Percentiles rank a stretch among this genome's conserved stretches.
Evolutionary conservation across 768 basidiomycete species (phyloP).

Genomic region (Mycena crocata): DNA sequence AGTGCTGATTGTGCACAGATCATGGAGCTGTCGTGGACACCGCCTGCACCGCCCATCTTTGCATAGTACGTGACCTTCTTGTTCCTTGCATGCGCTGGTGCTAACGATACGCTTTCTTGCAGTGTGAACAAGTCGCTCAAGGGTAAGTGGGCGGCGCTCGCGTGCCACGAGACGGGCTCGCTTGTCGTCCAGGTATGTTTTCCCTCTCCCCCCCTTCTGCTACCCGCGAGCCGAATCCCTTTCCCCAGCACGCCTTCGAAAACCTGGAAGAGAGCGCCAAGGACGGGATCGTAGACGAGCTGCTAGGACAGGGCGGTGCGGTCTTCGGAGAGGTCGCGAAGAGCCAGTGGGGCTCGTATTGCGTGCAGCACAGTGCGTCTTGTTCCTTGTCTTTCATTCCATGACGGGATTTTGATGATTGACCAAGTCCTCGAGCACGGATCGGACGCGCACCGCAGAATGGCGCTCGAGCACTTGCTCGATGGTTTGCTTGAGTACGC

Average conservation of each 20-base stretch:
- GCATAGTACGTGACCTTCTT: conserved; percentile 68
- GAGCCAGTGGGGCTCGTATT: conserved; percentile 92
- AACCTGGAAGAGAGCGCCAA: conserved; percentile 87
- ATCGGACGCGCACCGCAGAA: conserved; percentile 75
- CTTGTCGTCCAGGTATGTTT: conserved; percentile 81
- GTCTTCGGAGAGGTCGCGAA: conserved; percentile 84
- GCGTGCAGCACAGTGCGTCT: conserved; percentile 83
- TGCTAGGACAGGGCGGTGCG: conserved; percentile 76
- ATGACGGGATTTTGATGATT: too few relatives aligned
- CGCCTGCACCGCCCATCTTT: conserved; percentile 90
- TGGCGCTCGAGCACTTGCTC: conserved; percentile 84
- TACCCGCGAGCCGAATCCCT: conserved; percentile 2
- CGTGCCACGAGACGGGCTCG: conserved; percentile 92
- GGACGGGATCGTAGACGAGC: conserved; percentile 85
- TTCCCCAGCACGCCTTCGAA: conserved; percentile 80
- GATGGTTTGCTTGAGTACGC: conserved; percentile 83
- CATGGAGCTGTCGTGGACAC: conserved; percentile 91
- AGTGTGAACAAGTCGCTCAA: conserved; percentile 90
- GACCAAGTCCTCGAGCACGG: conserved; percentile 94
- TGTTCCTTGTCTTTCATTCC: conserved; percentile 2
- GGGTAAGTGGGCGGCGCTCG: conserved; percentile 90
- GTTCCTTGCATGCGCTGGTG: conserved; percentile 16
- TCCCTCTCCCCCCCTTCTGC: background rate
- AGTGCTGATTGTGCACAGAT: conserved; percentile 59
- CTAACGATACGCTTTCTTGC: background rate